Percentiles rank a stretch among this genome's conserved stretches.
These are phyloP conservation scores for Colletotrichum sp. DNA, from an alignment of 2,329 filamentous ascomycete species.

Conservation along the genomic window DNA sequence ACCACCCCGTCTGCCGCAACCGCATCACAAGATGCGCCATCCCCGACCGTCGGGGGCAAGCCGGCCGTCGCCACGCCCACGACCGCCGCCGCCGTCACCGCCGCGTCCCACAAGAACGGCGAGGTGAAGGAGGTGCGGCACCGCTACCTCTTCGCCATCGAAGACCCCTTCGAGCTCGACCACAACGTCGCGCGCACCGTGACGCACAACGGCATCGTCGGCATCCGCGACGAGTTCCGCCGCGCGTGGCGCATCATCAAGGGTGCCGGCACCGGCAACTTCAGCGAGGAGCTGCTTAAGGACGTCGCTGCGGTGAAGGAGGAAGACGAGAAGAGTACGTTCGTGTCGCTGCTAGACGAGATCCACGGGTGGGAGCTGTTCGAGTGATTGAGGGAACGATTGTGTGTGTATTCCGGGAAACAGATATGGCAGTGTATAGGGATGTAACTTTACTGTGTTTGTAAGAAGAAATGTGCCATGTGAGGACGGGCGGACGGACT, in stretches of 20 bases:
- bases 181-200: constrained; percentile 91
- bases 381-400: neutral
- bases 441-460: neutral
- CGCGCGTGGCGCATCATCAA: constrained; percentile 77
- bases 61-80: neutral
- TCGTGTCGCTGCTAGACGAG: constrained; percentile 43
- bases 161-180: constrained; percentile 87
- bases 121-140: constrained; percentile 74
- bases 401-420: neutral
- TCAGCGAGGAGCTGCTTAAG: constrained; percentile 56
- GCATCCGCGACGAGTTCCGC: constrained; percentile 84
- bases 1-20: neutral
- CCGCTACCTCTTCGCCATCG: constrained; percentile 86
- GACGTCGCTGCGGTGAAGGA: constrained; percentile 47
- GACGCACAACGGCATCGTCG: constrained; percentile 79
- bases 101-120: constrained; percentile 30
- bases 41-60: constrained; percentile 9
- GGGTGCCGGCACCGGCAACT: constrained; percentile 46
- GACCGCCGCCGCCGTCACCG: neutral
- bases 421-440: neutral
- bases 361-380: constrained; percentile 37
- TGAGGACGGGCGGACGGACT: neutral
- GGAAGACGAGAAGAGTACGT: constrained; percentile 37
- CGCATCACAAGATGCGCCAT: neutral
- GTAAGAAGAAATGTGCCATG: neutral